Conservation (phyloP, 192 early-diverging fungal genomes). For the Cladochytrium replicatum region DNA sequence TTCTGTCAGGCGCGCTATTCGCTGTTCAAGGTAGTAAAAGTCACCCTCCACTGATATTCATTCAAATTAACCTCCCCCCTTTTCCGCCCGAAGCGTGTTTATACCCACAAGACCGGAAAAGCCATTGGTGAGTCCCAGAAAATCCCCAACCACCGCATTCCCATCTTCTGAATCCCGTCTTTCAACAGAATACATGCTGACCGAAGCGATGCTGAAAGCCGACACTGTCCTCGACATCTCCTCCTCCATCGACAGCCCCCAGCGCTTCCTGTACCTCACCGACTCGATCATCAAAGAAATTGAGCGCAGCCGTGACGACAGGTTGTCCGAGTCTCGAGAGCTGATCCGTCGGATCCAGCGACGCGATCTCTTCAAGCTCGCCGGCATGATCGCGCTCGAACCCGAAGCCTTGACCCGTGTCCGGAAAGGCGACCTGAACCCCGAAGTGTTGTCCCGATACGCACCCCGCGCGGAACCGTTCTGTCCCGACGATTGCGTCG, state of each 20-base stretch:
- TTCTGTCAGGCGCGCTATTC: slow-evolving; percentile 19
- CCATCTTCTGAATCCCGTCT: slow-evolving; percentile 22
- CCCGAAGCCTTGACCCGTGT: slow-evolving; percentile 10
- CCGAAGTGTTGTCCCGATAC: too few relatives aligned
- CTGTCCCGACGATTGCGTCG: slow-evolving; percentile 44
- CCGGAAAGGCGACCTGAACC: not conserved
- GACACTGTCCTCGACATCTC: slow-evolving; percentile 53
- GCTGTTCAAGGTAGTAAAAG: too few relatives aligned
- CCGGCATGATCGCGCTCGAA: slow-evolving; percentile 2
- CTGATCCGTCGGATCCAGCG: slow-evolving; percentile 66
- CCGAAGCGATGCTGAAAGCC: slow-evolving; percentile 76
- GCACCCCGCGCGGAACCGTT: slow-evolving; percentile 36
- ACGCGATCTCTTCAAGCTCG: slow-evolving; percentile 73
- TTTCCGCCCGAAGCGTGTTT: slow-evolving; percentile 78
- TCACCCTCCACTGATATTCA: too few relatives aligned
- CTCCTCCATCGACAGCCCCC: slow-evolving; percentile 47
- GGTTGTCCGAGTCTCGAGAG: slow-evolving; percentile 53
- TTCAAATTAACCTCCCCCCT: slow-evolving; percentile 32
- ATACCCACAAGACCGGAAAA: slow-evolving; percentile 73
- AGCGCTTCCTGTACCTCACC: slow-evolving; percentile 63
- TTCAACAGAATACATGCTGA: slow-evolving; percentile 91
- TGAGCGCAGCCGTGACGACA: slow-evolving; percentile 12
- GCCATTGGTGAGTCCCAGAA: slow-evolving; percentile 20
- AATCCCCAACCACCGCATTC: not conserved
- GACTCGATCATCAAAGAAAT: slow-evolving; percentile 69